phyloP scores from a whole-genome alignment of 1,284 basidiomycete species.

The Fomitopsis betulina region DNA sequence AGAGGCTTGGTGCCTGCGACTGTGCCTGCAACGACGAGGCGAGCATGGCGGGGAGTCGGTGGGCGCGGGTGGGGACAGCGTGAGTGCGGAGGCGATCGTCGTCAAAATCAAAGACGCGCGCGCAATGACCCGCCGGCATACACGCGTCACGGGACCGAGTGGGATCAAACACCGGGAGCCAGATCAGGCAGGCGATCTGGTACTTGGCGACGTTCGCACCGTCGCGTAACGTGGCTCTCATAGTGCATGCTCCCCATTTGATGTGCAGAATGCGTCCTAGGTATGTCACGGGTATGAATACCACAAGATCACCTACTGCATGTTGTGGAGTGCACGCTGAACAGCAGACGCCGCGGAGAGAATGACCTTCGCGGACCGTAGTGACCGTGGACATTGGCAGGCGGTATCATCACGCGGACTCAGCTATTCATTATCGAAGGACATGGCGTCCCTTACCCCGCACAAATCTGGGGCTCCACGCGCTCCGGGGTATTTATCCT shows the following conservation, averaged over 20 bases:
- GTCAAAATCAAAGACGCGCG: not conserved
- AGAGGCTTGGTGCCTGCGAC: constrained; percentile 10
- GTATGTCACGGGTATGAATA: not conserved
- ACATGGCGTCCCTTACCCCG: constrained; percentile 7
- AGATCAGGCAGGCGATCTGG: constrained; percentile 7
- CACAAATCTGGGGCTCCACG: constrained; percentile 15
- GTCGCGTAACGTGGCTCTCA: not conserved
- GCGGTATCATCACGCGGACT: constrained; percentile 17
- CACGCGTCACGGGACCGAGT: constrained; percentile 3
- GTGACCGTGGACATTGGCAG: not conserved
- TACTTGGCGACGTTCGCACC: not conserved
- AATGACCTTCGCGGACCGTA: not conserved
- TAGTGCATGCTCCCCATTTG: not conserved
- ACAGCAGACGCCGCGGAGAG: not conserved
- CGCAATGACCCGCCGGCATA: not conserved
- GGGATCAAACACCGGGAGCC: constrained; percentile 1
- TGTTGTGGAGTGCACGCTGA: not conserved
- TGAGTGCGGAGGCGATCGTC: not conserved
- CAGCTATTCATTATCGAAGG: not conserved
- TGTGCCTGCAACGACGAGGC: not conserved
- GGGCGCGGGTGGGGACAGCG: not conserved
- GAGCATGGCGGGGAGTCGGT: not conserved
- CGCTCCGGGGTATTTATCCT: constrained; percentile 8
- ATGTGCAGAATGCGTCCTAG: not conserved
- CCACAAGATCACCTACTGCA: not conserved